A percentile compares a stretch with the other conserved stretches of the same genome.
phyloP scores from a whole-genome alignment of 2,329 filamentous ascomycete genomes.

The Cordyceps farinosa region DNA sequence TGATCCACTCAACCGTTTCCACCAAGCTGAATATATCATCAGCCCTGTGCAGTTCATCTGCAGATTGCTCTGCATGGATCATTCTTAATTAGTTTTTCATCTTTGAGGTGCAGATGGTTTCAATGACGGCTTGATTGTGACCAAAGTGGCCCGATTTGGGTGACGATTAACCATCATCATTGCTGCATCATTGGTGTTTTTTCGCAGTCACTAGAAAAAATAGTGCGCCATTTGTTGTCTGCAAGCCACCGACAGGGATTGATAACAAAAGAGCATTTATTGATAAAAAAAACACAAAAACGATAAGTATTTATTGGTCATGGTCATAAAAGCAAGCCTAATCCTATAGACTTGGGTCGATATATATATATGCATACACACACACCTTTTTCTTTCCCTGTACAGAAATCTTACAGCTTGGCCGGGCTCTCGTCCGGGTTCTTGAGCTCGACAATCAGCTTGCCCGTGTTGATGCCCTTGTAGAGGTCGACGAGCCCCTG shows the following conservation, averaged over 20 bases:
- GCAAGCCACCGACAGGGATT: background rate
- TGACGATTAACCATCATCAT: background rate
- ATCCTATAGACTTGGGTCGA: background rate
- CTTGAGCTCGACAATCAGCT: slow-evolving; percentile 38
- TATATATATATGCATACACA: background rate
- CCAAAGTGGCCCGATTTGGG: too few relatives aligned
- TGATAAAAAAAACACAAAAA: background rate
- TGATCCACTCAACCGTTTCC: slow-evolving; percentile 15
- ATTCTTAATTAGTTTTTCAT: too few relatives aligned
- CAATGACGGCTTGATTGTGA: background rate
- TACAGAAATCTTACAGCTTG: slow-evolving; percentile 24
- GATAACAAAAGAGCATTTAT: too few relatives aligned
- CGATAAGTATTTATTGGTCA: background rate
- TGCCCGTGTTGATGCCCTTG: slow-evolving; percentile 67
- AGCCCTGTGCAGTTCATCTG: background rate
- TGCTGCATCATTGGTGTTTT: background rate
- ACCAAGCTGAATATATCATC: slow-evolving; percentile 4
- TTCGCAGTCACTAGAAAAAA: background rate
- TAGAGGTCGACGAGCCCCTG: slow-evolving; percentile 62
- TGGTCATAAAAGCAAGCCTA: background rate
- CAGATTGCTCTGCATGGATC: background rate
- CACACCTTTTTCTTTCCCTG: background rate
- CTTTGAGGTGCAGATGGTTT: background rate
- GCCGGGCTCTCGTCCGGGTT: slow-evolving; percentile 29
- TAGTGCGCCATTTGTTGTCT: background rate